These are phyloP conservation scores for Ceratocystis colombiana DNA, from an alignment of 2,329 filamentous ascomycete species.

Conservation along the genomic window DNA sequence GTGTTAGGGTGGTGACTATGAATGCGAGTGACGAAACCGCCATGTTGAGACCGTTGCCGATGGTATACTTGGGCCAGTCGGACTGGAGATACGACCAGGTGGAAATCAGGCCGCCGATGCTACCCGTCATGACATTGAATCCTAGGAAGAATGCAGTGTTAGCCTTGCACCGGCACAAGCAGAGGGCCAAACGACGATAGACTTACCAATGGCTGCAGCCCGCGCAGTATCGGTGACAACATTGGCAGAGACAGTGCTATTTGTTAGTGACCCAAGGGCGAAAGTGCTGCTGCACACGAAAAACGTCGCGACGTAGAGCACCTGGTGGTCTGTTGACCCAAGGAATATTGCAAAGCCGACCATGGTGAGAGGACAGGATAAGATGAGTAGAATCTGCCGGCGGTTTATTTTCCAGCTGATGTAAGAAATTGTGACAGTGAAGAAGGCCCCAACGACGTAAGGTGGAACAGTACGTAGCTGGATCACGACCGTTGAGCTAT, in stretches of 20 bases:
- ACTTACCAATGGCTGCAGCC: conserved; percentile 50
- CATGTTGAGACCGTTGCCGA: conserved; percentile 61
- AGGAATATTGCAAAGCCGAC: conserved; percentile 56
- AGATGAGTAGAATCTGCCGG: conserved; percentile 47
- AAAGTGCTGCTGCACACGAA: conserved; percentile 52
- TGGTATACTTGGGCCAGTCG: conserved; percentile 55
- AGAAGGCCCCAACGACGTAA: conserved; percentile 53
- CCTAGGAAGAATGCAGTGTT: conserved; percentile 1
- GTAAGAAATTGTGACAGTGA: conserved; percentile 47
- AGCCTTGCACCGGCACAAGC: background rate
- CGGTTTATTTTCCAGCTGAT: conserved; percentile 47
- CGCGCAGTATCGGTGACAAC: conserved; percentile 56
- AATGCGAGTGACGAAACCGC: conserved; percentile 50
- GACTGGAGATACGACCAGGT: conserved; percentile 55
- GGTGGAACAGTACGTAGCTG: conserved; percentile 57
- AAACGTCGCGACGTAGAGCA: conserved; percentile 55
- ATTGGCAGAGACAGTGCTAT: conserved; percentile 53
- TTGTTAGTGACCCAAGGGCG: conserved; percentile 50
- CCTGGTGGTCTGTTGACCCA: conserved; percentile 37
- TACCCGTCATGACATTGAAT: conserved; percentile 50
- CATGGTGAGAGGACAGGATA: conserved; percentile 48
- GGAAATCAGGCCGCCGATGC: conserved; percentile 50
- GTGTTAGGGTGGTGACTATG: conserved; percentile 39
- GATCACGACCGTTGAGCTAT: conserved; percentile 46
- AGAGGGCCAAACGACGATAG: conserved; percentile 25